Evolutionary conservation across 331 rosid genomes (phyloP).

Genomic region (Pyrus hybrid): DNA sequence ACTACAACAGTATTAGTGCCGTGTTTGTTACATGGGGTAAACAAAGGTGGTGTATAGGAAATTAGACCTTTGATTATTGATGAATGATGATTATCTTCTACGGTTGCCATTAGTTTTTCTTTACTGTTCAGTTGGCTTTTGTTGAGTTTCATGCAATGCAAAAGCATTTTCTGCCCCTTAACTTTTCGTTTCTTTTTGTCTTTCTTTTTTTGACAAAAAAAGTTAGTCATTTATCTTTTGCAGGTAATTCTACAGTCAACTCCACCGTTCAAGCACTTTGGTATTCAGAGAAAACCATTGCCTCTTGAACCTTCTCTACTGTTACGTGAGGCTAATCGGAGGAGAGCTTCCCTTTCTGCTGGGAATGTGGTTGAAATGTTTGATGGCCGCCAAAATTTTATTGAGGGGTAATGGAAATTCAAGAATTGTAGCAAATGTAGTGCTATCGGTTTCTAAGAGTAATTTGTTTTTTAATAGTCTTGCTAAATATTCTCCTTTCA

Average conservation of each 20-base stretch:
- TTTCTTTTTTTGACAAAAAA: no score
- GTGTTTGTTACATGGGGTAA: no score
- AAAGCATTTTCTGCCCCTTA: neutral
- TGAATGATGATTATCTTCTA: neutral
- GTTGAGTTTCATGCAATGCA: neutral
- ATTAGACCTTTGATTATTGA: no score
- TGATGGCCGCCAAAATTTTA: conserved; percentile 49
- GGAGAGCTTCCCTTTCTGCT: conserved; percentile 96
- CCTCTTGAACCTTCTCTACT: conserved; percentile 93
- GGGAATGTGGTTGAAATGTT: conserved; percentile 73
- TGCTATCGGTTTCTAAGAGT: conserved; percentile 9
- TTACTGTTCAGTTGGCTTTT: neutral
- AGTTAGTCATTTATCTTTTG: conserved; percentile 2
- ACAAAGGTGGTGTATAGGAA: no score
- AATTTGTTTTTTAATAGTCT: neutral
- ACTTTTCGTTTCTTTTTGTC: neutral
- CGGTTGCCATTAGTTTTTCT: neutral
- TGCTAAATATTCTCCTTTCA: neutral
- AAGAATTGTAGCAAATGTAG: neutral
- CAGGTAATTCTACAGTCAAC: conserved; percentile 80
- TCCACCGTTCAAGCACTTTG: conserved; percentile 60
- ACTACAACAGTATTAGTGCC: neutral
- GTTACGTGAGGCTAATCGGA: conserved; percentile 88
- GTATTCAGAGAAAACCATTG: conserved; percentile 80
- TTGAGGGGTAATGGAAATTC: conserved; percentile 57